phyloP scores from a whole-genome alignment of 208 protist genomes.

The Leishmania arabica region DNA sequence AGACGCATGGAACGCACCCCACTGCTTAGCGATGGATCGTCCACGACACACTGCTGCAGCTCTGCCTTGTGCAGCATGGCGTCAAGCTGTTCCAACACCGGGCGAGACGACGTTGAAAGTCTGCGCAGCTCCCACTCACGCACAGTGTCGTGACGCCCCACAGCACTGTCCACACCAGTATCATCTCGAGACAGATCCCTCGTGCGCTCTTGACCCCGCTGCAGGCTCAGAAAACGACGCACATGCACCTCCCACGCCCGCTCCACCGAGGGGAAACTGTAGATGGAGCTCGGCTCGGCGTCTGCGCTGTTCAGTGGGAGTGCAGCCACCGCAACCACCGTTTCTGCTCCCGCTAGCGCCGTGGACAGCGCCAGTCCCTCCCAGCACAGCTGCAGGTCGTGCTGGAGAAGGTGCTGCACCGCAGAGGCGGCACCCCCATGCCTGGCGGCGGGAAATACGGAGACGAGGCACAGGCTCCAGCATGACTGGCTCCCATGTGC shows the following conservation, averaged over 20 bases:
- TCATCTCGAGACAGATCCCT: not conserved
- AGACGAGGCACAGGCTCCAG: not conserved
- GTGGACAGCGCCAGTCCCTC: constrained; percentile 25
- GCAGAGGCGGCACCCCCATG: constrained; percentile 4
- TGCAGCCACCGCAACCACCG: constrained; percentile 23
- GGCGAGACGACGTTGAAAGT: constrained; percentile 5
- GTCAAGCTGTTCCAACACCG: not conserved
- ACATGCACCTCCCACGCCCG: constrained; percentile 43
- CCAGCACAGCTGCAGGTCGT: constrained; percentile 25
- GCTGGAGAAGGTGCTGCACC: constrained; percentile 23
- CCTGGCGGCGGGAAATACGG: not conserved
- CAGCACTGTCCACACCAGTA: not conserved
- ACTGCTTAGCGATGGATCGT: constrained; percentile 17
- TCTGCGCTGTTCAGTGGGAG: constrained; percentile 24
- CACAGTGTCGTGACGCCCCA: not conserved
- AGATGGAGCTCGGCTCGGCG: constrained; percentile 17
- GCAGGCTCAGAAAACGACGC: not conserved
- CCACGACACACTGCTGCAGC: constrained; percentile 4
- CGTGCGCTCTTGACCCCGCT: not conserved
- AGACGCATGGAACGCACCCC: constrained; percentile 26
- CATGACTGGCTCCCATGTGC: not conserved
- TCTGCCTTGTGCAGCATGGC: constrained; percentile 5
- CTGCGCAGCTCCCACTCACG: constrained; percentile 16
- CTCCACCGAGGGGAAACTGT: constrained; percentile 54
- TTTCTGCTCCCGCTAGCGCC: not conserved